Evolutionary conservation across 805 yeast species (phyloP).

Genomic region (Candida qinlingensis): DNA sequence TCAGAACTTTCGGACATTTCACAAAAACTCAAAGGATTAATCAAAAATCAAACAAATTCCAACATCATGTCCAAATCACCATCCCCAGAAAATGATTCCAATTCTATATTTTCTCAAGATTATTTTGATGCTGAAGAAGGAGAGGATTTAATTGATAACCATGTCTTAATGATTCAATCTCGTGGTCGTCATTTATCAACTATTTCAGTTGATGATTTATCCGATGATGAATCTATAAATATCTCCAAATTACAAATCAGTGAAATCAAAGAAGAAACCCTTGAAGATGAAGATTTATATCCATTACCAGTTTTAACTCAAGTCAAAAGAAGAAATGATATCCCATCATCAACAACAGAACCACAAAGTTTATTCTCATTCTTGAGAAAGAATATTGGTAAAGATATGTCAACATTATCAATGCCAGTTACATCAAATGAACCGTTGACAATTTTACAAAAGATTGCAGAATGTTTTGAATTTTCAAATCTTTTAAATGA

Average conservation of each 20-base stretch:
- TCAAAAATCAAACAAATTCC: neutral
- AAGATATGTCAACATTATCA: conserved; percentile 76
- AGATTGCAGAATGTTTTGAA: conserved; percentile 75
- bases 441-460: conserved; percentile 79
- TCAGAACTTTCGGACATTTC: neutral
- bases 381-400: conserved; percentile 86
- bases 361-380: conserved; percentile 84
- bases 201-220: conserved; percentile 20
- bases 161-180: conserved; percentile 14
- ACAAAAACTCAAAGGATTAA: conserved; percentile 5
- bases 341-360: conserved; percentile 50
- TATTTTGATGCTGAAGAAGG: conserved; percentile 67
- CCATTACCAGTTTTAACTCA: conserved; percentile 59
- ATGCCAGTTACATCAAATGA: conserved; percentile 96
- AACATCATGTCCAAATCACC: neutral
- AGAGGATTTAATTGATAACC: conserved; percentile 15
- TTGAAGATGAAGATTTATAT: conserved; percentile 37
- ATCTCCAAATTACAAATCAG: conserved; percentile 11
- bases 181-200: conserved; percentile 2
- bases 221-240: conserved; percentile 24
- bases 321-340: conserved; percentile 46
- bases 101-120: conserved; percentile 42
- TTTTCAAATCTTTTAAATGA: conserved; percentile 61
- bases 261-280: conserved; percentile 2
- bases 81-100: conserved; percentile 16